Evolutionary conservation across 805 yeast genomes (phyloP), one percentile per base, ranked within the genome.

Genomic region (Starmerella bombi): DNA sequence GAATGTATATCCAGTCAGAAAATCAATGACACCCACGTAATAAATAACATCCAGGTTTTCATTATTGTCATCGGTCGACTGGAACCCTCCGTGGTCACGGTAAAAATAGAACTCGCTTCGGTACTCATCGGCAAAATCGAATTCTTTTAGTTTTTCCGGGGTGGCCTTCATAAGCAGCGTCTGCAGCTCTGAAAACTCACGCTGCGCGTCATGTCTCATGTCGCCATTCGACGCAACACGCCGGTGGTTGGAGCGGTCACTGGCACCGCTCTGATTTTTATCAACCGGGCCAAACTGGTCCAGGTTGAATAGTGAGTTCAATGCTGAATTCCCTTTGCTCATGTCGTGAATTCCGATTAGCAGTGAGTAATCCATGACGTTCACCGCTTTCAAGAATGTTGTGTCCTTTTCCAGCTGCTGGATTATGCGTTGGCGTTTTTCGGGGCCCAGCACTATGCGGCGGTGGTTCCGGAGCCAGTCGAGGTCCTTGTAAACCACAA

Each of bases 331-430:
- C 2, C 78, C 82, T 46, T 68, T 65, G 22, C 67, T 65, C 45
- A 79, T 63, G 56, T 86, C 91, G 56, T 84, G 96, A 25, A 86
- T 70, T 1, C 98, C 99, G 34, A 93, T 62, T 36, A 91, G 64
- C 46, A 91, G 66, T 0, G 96, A 85, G 60, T 93, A 91, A 59
- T 91, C 99, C 99, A 91, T 91, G 27, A 83, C 86, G 51, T 85
- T 84, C 48, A 84, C 64, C 42, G 71, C 68, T 46, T 83, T 70
- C 33, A 91, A 66, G 18, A 91, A 67, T 41, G 64, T 59, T 16
- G 84, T 91, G 57, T 91, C 99, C 25, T 68, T 68, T 35, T 68
- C 74, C 42, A 91, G 64, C 59, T 91, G 98, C 15, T 67, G 60
- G 23, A 81, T 58, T 40, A 91, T 75, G 22, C 66, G 59, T 33